phyloP scores from a whole-genome alignment of 306 rosid genomes.

The Prunus armeniaca region DNA sequence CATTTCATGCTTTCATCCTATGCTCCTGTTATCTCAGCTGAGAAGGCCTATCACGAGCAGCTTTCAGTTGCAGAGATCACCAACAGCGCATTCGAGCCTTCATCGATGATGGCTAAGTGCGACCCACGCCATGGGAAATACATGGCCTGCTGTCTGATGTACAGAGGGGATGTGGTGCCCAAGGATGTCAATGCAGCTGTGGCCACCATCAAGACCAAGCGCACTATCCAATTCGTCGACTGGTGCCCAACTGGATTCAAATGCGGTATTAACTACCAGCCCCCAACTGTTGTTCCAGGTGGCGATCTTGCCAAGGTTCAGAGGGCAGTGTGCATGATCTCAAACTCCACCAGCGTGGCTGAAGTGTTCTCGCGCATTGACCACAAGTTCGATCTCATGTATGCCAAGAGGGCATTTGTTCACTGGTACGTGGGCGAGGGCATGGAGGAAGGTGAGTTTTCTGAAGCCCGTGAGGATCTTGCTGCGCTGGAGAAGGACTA shows the following conservation, averaged over 20 bases:
- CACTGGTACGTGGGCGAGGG: conserved; percentile 95
- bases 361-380: conserved; percentile 81
- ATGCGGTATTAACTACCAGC: conserved; percentile 85
- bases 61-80: conserved; percentile 82
- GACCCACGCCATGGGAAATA: conserved; percentile 84
- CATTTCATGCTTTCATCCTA: conserved; percentile 86
- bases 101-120: conserved; percentile 88
- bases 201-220: conserved; percentile 82
- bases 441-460: conserved; percentile 88
- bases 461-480: conserved; percentile 83
- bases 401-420: conserved; percentile 78
- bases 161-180: conserved; percentile 82
- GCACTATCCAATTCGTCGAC: conserved; percentile 78
- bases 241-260: conserved; percentile 94
- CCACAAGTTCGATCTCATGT: conserved; percentile 82
- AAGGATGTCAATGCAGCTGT: conserved; percentile 84
- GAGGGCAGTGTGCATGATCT: conserved; percentile 86
- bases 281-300: conserved; percentile 79
- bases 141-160: conserved; percentile 88
- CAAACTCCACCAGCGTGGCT: conserved; percentile 81
- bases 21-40: conserved; percentile 84
- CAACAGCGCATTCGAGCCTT: conserved; percentile 76
- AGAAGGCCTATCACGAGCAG: conserved; percentile 78
- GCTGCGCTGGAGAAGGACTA: conserved; percentile 81
- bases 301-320: conserved; percentile 83